These are phyloP conservation scores for Actinomortierella ambigua DNA, from an alignment of 371 early-diverging fungal species.

Conservation along the genomic window DNA sequence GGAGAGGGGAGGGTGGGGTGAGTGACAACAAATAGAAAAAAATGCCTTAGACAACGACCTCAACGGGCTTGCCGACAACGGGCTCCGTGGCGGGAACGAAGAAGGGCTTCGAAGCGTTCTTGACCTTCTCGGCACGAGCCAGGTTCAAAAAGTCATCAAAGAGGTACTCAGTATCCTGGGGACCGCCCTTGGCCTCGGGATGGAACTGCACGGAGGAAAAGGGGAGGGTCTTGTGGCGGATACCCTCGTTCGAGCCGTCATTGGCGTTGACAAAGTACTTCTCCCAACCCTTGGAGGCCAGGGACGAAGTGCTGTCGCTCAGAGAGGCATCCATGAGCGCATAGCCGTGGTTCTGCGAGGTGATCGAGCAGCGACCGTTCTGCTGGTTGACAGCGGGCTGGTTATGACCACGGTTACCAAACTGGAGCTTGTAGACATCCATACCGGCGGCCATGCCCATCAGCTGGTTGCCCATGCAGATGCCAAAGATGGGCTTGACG, in stretches of 20 bases:
- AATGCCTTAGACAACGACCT: conserved; percentile 29
- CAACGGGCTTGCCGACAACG: conserved; percentile 20
- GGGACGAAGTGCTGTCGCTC: conserved; percentile 34
- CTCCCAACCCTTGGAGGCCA: conserved; percentile 62
- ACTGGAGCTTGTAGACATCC: conserved; percentile 86
- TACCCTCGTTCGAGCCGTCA: conserved; percentile 95
- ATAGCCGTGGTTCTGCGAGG: conserved; percentile 97
- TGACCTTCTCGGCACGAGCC: conserved; percentile 52
- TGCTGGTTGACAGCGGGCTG: conserved; percentile 86
- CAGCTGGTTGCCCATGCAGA: conserved; percentile 96
- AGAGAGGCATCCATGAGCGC: conserved; percentile 77
- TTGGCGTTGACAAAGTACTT: conserved; percentile 92
- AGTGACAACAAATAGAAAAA: no score
- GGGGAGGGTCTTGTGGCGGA: conserved; percentile 74
- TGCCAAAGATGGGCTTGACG: conserved; percentile 91
- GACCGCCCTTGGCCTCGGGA: conserved; percentile 96
- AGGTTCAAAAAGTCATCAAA: conserved; percentile 74
- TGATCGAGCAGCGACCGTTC: conserved; percentile 82
- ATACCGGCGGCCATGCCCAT: conserved; percentile 91
- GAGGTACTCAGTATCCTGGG: conserved; percentile 87
- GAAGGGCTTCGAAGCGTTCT: conserved; percentile 36
- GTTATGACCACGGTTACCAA: conserved; percentile 97
- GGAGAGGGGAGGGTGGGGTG: no score
- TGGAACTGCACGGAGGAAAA: conserved; percentile 94
- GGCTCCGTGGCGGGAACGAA: conserved; percentile 24